A percentile compares a stretch with the other conserved stretches of the same genome.
Conservation (phyloP, 2,329 filamentous ascomycete species). For the Colletotrichum plurivorum region DNA sequence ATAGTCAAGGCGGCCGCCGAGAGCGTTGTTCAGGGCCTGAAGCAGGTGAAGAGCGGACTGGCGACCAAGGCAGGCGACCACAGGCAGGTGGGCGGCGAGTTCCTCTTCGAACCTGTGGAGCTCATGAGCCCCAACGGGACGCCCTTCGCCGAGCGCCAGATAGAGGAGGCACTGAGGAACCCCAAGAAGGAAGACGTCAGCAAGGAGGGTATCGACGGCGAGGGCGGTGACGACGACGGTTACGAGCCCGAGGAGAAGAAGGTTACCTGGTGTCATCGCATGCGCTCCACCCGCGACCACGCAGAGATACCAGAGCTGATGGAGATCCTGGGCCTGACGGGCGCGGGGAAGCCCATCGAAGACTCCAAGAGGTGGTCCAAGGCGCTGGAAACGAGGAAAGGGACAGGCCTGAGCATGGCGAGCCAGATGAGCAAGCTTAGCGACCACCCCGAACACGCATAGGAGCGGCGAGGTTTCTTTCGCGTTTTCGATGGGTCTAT, state of each 20-base stretch:
- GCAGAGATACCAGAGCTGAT: slow-evolving; percentile 78
- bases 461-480: slow-evolving; percentile 31
- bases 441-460: slow-evolving; percentile 41
- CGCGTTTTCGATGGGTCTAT: slow-evolving; percentile 14
- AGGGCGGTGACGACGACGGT: slow-evolving; percentile 45
- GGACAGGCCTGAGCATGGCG: slow-evolving; percentile 67
- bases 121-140: slow-evolving; percentile 61
- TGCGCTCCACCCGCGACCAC: slow-evolving; percentile 85
- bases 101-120: slow-evolving; percentile 76
- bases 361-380: slow-evolving; percentile 62
- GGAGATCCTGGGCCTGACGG: slow-evolving; percentile 72
- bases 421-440: slow-evolving; percentile 62
- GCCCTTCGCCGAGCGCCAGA: slow-evolving; percentile 54
- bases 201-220: slow-evolving; percentile 36
- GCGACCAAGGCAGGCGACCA: slow-evolving; percentile 75
- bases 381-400: slow-evolving; percentile 65
- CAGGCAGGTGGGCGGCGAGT: slow-evolving; percentile 82
- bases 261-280: slow-evolving; percentile 85
- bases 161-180: slow-evolving; percentile 41
- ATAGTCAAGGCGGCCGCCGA: slow-evolving; percentile 64
- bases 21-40: slow-evolving; percentile 72
- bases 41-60: slow-evolving; percentile 69
- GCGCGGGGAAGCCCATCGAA: slow-evolving; percentile 53
- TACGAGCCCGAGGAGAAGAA: slow-evolving; percentile 65
- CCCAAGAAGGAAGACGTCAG: slow-evolving; percentile 21